A percentile compares a stretch with the other conserved stretches of the same genome.
Conservation (phyloP, 2,329 filamentous ascomycete species). For the Epichloe gansuensis region DNA sequence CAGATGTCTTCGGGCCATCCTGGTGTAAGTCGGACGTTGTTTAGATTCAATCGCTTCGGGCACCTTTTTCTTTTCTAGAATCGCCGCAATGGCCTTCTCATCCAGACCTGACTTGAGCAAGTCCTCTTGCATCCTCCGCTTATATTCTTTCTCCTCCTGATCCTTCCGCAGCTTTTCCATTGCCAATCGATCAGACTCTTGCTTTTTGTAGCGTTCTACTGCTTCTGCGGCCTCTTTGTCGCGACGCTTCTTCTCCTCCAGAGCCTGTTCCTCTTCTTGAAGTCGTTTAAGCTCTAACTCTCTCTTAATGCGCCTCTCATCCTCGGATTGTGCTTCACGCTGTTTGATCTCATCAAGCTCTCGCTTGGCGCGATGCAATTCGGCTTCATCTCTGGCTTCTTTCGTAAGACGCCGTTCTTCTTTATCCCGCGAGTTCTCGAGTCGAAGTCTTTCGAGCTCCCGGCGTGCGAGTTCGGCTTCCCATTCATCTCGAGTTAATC, state of each 20-base stretch:
- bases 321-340: constrained; percentile 33
- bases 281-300: constrained; percentile 39
- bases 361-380: constrained; percentile 36
- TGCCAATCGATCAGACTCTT: constrained; percentile 34
- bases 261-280: constrained; percentile 31
- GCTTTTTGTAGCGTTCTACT: constrained; percentile 38
- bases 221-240: constrained; percentile 36
- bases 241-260: constrained; percentile 30
- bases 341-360: constrained; percentile 36
- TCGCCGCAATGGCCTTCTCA: constrained; percentile 45
- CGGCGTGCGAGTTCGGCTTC: constrained; percentile 27
- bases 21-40: constrained; percentile 45
- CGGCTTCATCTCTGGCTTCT: constrained; percentile 33
- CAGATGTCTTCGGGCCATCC: constrained; percentile 49
- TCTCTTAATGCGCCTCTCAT: constrained; percentile 39
- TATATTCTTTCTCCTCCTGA: constrained; percentile 40
- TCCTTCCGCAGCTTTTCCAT: constrained; percentile 37
- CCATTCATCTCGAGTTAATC: constrained; percentile 30
- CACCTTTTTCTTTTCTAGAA: constrained; percentile 44
- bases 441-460: constrained; percentile 33
- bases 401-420: constrained; percentile 25
- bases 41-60: constrained; percentile 17
- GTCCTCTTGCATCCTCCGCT: constrained; percentile 43
- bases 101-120: constrained; percentile 46
- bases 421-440: constrained; percentile 28